Conservation (phyloP, 495 filamentous ascomycete genomes). For the Xylaria bambusicola region DNA sequence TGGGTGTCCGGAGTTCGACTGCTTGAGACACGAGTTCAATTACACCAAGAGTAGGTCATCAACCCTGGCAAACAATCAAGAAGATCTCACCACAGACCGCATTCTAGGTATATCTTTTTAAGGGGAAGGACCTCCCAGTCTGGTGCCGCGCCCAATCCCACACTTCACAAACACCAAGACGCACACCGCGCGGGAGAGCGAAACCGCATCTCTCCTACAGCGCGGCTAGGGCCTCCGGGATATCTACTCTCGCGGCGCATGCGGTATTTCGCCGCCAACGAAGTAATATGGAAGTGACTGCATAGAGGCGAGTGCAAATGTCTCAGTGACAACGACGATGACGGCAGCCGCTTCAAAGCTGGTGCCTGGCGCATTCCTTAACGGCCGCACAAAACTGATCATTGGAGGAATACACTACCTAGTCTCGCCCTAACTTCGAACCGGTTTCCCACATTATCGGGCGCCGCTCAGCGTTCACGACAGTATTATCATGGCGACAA, state of each 20-base stretch:
- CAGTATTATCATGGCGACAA: background rate
- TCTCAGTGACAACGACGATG: background rate
- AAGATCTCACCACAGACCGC: background rate
- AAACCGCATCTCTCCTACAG: slow-evolving; percentile 12
- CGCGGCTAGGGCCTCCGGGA: slow-evolving; percentile 35
- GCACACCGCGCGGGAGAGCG: background rate
- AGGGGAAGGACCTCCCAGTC: background rate
- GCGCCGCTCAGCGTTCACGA: slow-evolving; percentile 4
- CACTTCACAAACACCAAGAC: background rate
- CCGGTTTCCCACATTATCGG: slow-evolving; percentile 14
- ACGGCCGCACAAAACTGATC: background rate
- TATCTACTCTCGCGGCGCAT: slow-evolving; percentile 25
- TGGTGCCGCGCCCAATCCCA: background rate
- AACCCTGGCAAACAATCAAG: slow-evolving; percentile 14
- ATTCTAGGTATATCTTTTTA: too few relatives aligned
- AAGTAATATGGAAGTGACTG: slow-evolving; percentile 34
- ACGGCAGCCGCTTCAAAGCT: background rate
- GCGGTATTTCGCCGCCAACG: slow-evolving; percentile 20
- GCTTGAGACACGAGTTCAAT: background rate
- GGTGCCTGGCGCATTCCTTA: background rate
- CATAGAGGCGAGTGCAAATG: background rate
- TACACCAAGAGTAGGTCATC: too few relatives aligned
- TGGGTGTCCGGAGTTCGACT: background rate
- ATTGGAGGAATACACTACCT: slow-evolving; percentile 6
- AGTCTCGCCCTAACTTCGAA: slow-evolving; percentile 5